phyloP scores from a whole-genome alignment of 345 rosid species.

The Camelina sativa region DNA sequence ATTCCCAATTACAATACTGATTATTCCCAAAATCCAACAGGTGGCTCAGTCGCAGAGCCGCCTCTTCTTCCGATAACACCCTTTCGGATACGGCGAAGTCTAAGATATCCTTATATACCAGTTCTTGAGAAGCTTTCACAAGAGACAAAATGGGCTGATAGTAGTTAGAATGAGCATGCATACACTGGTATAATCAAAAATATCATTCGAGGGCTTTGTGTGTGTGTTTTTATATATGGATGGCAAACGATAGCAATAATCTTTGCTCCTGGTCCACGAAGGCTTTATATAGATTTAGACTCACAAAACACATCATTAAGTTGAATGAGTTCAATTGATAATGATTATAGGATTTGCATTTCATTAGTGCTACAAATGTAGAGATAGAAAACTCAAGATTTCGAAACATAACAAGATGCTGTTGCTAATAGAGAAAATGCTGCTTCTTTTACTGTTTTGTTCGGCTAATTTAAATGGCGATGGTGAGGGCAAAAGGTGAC shows the following conservation, averaged over 20 bases:
- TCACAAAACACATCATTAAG: background rate
- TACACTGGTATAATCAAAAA: too few species aligned
- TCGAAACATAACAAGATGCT: constrained; percentile 20
- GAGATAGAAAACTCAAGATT: constrained; percentile 5
- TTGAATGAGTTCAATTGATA: background rate
- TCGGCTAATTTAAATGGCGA: constrained; percentile 36
- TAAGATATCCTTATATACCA: too few species aligned
- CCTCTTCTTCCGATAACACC: too few species aligned
- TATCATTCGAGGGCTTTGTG: too few species aligned
- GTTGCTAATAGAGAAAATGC: constrained; percentile 12
- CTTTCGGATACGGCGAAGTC: too few species aligned
- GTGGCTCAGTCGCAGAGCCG: background rate
- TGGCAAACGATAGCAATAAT: too few species aligned
- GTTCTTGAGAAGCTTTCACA: background rate
- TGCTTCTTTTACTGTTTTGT: background rate
- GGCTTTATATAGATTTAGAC: background rate
- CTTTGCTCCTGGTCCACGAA: too few species aligned
- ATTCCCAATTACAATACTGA: background rate
- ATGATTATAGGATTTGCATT: constrained; percentile 2
- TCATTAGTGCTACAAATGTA: constrained; percentile 13
- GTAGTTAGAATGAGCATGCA: background rate
- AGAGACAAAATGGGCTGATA: background rate
- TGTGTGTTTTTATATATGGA: too few species aligned
- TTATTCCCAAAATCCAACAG: background rate
- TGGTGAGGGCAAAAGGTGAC: constrained; percentile 87